Conservation (phyloP, 805 yeast genomes). For the Starmerella powellii region DNA sequence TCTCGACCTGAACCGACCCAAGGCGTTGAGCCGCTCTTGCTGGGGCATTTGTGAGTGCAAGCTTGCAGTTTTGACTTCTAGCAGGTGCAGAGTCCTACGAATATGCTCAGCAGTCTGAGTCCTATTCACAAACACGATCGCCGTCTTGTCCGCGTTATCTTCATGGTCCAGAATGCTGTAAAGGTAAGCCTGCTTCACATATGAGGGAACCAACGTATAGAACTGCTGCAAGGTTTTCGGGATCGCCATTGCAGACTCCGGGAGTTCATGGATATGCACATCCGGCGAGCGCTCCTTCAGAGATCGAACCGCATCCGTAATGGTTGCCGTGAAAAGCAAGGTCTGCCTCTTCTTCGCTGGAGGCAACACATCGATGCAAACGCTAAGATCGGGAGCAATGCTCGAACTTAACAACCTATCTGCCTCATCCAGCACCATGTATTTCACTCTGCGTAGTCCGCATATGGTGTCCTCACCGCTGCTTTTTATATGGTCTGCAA, state of each 20-base stretch:
- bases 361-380: conserved; percentile 65
- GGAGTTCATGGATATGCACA: conserved; percentile 63
- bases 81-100: conserved; percentile 57
- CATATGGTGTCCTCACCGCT: conserved; percentile 80
- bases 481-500: conserved; percentile 79
- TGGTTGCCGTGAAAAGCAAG: conserved; percentile 85
- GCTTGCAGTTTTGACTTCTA: conserved; percentile 76
- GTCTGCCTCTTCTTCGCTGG: conserved; percentile 68
- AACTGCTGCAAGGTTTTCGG: conserved; percentile 58
- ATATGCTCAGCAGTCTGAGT: conserved; percentile 82
- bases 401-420: conserved; percentile 78
- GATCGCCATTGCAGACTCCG: conserved; percentile 62
- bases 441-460: conserved; percentile 68
- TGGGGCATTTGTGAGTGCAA: conserved; percentile 94
- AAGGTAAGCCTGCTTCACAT: conserved; percentile 81
- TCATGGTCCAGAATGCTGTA: conserved; percentile 54
- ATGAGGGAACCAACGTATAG: conserved; percentile 70
- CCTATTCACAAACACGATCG: conserved; percentile 81
- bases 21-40: conserved; percentile 74
- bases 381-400: conserved; percentile 64
- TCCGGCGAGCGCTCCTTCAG: conserved; percentile 49
- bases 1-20: conserved; percentile 85
- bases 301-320: conserved; percentile 80
- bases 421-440: conserved; percentile 87
- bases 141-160: conserved; percentile 52